These are phyloP conservation scores for Neonectria ditissima DNA, from an alignment of 2,329 filamentous ascomycete species.

Conservation along the genomic window DNA sequence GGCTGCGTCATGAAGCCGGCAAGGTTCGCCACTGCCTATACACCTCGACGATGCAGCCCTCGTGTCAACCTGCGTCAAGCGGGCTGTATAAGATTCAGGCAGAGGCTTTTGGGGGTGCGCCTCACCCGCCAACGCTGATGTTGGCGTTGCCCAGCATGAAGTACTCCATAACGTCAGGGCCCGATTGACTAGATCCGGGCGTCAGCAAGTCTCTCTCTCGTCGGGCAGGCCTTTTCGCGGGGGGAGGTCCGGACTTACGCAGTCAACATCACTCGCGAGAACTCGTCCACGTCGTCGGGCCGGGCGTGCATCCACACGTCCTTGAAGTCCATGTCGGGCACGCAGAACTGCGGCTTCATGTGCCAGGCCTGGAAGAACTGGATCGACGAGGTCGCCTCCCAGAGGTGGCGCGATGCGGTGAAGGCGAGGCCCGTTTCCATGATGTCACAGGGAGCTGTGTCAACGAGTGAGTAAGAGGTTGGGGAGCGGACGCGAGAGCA, in stretches of 20 bases:
- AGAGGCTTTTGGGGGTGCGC: not conserved
- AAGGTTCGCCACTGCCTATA: not conserved
- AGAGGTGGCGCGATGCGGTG: constrained; percentile 57
- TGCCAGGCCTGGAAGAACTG: constrained; percentile 59
- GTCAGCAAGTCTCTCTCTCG: not conserved
- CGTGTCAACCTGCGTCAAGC: not conserved
- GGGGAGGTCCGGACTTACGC: constrained; percentile 46
- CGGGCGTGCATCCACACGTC: constrained; percentile 53
- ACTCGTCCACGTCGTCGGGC: constrained; percentile 55
- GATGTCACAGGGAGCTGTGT: constrained; percentile 31
- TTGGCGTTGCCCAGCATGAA: constrained; percentile 49
- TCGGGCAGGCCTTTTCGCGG: not conserved
- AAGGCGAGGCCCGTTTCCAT: constrained; percentile 40
- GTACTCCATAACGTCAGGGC: constrained; percentile 51
- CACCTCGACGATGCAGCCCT: not conserved
- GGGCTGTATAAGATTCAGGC: not conserved
- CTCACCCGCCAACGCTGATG: constrained; percentile 27
- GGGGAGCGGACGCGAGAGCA: not conserved
- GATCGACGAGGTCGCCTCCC: constrained; percentile 55
- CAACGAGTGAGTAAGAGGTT: not conserved
- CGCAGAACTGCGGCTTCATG: constrained; percentile 54
- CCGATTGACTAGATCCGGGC: constrained; percentile 47
- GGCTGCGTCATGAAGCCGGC: not conserved
- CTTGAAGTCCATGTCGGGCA: constrained; percentile 51
- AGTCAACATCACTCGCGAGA: constrained; percentile 53